These are phyloP conservation scores for Penicillium crystallinum DNA, from an alignment of 495 filamentous ascomycete genomes.

Conservation along the genomic window DNA sequence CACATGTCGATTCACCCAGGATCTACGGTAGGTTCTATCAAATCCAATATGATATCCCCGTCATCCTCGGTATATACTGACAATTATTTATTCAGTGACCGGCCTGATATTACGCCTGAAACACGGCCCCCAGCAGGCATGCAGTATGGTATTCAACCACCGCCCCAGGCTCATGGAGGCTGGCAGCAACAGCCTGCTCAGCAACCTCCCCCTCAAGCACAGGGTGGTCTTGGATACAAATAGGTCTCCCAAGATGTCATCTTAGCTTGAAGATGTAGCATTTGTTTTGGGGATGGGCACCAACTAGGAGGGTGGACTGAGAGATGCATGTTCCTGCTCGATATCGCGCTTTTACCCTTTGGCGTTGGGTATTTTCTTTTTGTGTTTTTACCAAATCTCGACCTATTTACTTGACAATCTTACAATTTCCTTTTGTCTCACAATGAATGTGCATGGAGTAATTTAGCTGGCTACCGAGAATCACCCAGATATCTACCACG, in stretches of 20 bases:
- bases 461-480: not conserved
- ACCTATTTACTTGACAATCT: not conserved
- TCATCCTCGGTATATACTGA: conserved; percentile 10
- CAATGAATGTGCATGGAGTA: not conserved
- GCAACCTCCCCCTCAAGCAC: conserved; percentile 18
- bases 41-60: not conserved
- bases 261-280: not conserved
- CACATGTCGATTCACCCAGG: conserved; percentile 51
- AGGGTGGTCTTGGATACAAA: conserved; percentile 18
- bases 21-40: conserved; percentile 37
- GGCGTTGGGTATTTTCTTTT: not conserved
- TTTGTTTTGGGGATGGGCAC: not conserved
- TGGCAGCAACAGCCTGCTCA: conserved; percentile 17
- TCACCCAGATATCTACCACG: too few species aligned
- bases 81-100: conserved; percentile 22
- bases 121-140: conserved; percentile 33
- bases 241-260: not conserved
- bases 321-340: not conserved
- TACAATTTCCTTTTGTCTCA: not conserved
- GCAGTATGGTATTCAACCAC: conserved; percentile 27
- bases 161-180: conserved; percentile 19
- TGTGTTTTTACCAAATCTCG: too few species aligned
- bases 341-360: not conserved
- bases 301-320: not conserved
- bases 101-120: conserved; percentile 43